Evolutionary conservation across 805 yeast species (phyloP), one percentile per base, ranked within the genome.

Genomic region (Kluyveromyces siamensis): DNA sequence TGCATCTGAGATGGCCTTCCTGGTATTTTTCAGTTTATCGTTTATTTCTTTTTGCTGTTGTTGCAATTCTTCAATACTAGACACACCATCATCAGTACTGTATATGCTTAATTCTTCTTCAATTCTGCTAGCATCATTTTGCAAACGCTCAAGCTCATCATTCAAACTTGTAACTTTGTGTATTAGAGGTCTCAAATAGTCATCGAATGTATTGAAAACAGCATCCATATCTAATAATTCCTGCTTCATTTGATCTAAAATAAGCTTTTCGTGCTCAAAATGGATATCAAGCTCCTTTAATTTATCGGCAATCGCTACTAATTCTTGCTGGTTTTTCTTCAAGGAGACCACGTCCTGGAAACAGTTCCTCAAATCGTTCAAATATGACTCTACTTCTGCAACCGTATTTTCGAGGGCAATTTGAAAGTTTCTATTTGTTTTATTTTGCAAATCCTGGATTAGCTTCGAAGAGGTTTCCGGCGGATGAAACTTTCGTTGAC

Each of bases 401-500:
- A 73, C 63, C 7, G 70, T 63, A 1, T 61, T 63, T 17, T 61
- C 60, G 3, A 71, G 53, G 17, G 69, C 58, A 3, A 63, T 57
- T 25, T 71, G 67, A 38, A 63, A 59, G 2, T 58, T 56, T 1
- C 64, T 63, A 48, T 65, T 65, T 1, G 67, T 61, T 38, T 65
- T 62, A 2, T 63, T 51, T 43, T 59, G 56, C 45, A 70, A 45
- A 25, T 62, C 70, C 6, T 52, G 37, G 11, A 71, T 48, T 14
- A 71, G 55, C 1, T 50, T 48, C 13, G 58, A 50, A 6, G 59
- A 59, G 1, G 55, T 50, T 2, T 59, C 64, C 1, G 59, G 57
- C 9, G 68, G 70, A 14, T 75, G 76, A 65, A 89, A 85, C 11
- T 74, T 71, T 45, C 95, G 72, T 17, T 77, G 76, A 63, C 98